Evolutionary conservation across 2,329 filamentous ascomycete species (phyloP), one percentile per base, ranked within the genome.

Genomic region (Leptographium flavum): DNA sequence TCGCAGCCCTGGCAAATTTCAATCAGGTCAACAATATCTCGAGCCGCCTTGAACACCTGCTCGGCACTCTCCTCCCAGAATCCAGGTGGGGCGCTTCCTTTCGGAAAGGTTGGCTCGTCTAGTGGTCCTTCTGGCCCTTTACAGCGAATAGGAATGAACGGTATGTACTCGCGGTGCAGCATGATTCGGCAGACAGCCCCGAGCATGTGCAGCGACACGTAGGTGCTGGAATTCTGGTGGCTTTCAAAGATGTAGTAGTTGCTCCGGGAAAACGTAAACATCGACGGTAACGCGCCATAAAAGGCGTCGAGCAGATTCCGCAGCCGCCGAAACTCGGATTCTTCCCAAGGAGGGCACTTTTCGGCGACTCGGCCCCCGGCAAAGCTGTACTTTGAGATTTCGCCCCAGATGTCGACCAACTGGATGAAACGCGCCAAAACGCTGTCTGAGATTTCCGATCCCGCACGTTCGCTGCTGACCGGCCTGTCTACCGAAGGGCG

Each of bases 171-270:
- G 49, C 80, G 68, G 54, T 83, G 76, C 25, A 84, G 65, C 63
- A 82, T 76, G 50, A 86, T 78, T 46, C 73, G 69, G 56, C 77
- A 83, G 2, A 84, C 64, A 2, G 73, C 71, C 47, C 76, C 72
- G 1, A 83, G 69, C 53, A 79, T 76, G 54, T 86, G 81, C 45
- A 86, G 63, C 4, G 81, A 69, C 10, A 79, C 73, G 54, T 81
- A 86, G 8, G 73, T 70, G 39, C 77, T 79, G 2, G 75, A 75
- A 2, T 74, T 75, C 36, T 75, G 70, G 45, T 75, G 70, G 49
- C 74, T 76, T 52, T 82, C 76, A 54, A 84, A 79, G 22, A 73
- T 76, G 53, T 75, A 73, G 37, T 79, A 78, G 56, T 83, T 84
- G 35, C 68, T 67, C 7, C 68, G 62, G 1, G 71, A 79, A 43